phyloP scores from a whole-genome alignment of 805 yeast species.

The Lachancea sp. region DNA sequence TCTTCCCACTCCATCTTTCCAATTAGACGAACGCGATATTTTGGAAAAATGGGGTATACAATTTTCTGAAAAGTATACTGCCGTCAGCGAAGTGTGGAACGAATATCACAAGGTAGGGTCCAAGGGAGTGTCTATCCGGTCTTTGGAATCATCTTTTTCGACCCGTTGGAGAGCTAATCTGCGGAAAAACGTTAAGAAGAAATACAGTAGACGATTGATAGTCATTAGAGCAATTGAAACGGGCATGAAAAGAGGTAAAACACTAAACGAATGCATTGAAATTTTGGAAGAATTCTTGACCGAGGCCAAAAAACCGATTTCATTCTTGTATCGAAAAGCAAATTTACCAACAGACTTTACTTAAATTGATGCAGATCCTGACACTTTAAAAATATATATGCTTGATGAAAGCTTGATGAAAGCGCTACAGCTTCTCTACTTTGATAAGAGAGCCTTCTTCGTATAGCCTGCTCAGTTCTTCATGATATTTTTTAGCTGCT shows the following conservation, averaged over 20 bases:
- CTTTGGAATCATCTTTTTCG: slow-evolving; percentile 11
- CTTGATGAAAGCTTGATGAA: not conserved
- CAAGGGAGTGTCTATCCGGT: slow-evolving; percentile 10
- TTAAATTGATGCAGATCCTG: not conserved
- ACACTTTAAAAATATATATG: not conserved
- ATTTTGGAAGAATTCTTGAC: slow-evolving; percentile 7
- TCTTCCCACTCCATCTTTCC: slow-evolving; percentile 2
- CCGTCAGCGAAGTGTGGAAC: slow-evolving; percentile 13
- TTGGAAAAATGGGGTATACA: slow-evolving; percentile 12
- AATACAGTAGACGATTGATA: slow-evolving; percentile 13
- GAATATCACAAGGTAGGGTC: slow-evolving; percentile 12
- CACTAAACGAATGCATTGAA: slow-evolving; percentile 8
- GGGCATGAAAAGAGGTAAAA: slow-evolving; percentile 7
- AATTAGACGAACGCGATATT: slow-evolving; percentile 11
- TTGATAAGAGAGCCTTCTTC: slow-evolving; percentile 41
- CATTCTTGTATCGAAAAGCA: slow-evolving; percentile 11
- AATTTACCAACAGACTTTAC: slow-evolving; percentile 12
- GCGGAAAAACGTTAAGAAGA: slow-evolving; percentile 13
- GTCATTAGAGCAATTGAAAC: slow-evolving; percentile 12
- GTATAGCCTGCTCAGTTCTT: slow-evolving; percentile 40
- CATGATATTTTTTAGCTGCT: slow-evolving; percentile 40
- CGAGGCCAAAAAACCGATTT: slow-evolving; percentile 11
- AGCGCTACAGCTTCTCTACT: slow-evolving; percentile 17
- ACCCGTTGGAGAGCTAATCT: slow-evolving; percentile 14
- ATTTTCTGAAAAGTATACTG: slow-evolving; percentile 12